Percentiles rank a stretch among this genome's conserved stretches.
phyloP scores from a whole-genome alignment of 108 stramenopile species.

The Nitzschia palea region DNA sequence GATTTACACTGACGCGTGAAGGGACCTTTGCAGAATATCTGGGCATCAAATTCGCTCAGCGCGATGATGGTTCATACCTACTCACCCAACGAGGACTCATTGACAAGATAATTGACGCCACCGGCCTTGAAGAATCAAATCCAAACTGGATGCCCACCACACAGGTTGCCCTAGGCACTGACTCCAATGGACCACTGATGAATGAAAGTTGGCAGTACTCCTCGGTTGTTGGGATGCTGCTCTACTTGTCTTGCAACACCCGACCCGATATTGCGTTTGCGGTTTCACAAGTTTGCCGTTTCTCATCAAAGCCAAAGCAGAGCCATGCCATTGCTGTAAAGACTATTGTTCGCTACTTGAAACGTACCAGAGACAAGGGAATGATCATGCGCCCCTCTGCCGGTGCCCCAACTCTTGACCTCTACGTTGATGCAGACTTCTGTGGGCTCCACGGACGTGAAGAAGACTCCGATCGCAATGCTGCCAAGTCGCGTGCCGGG shows the following conservation, averaged over 20 bases:
- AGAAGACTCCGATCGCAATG: constrained; percentile 3
- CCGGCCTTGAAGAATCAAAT: neutral
- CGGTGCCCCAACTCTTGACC: constrained; percentile 17
- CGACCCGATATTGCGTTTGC: constrained; percentile 22
- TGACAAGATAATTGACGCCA: neutral
- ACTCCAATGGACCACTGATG: too few species aligned
- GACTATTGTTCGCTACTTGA: constrained; percentile 37
- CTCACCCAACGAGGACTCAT: neutral
- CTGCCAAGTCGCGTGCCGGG: constrained; percentile 29
- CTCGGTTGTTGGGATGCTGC: constrained; percentile 13
- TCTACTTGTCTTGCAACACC: constrained; percentile 19
- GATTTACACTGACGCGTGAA: constrained; percentile 27
- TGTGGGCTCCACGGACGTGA: too few species aligned
- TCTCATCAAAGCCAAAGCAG: constrained; percentile 21
- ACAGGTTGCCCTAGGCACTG: too few species aligned
- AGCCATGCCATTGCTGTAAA: constrained; percentile 37
- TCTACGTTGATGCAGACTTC: constrained; percentile 50
- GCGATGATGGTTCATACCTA: neutral
- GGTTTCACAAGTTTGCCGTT: constrained; percentile 34
- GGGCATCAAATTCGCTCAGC: neutral
- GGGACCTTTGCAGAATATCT: constrained; percentile 22
- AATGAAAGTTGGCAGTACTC: too few species aligned
- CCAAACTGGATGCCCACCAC: neutral
- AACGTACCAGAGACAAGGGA: constrained; percentile 27
- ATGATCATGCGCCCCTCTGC: constrained; percentile 29